Evolutionary conservation across 2,329 filamentous ascomycete species (phyloP), one percentile per base, ranked within the genome.

Genomic region (Diplodia sapinea): DNA sequence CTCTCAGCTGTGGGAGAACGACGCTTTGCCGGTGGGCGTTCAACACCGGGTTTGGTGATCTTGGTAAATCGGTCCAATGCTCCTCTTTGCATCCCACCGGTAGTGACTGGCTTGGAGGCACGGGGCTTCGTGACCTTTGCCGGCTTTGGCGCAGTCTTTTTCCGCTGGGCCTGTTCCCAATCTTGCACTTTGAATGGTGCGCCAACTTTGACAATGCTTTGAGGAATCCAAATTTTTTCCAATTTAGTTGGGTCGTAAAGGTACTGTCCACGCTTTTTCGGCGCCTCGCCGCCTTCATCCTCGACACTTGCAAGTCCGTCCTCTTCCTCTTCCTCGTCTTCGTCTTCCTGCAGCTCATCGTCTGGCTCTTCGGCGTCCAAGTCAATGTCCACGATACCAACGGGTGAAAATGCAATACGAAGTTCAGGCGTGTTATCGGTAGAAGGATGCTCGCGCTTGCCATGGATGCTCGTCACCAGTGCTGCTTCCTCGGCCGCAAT

Each of bases 401-500:
- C 84, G 0, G 95, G 95, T 4, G 89, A 82, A 74, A 91, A 96
- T 1, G 91, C 88, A 26, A 98, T 79, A 7, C 94, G 89, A 11
- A 97, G 77, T 76, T 98, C 94, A 1, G 88, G 84, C 4, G 88
- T 87, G 1, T 85, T 88, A 74, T 96, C 94, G 0, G 90, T 94
- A 64, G 87, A 89, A 52, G 87, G 85, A 77, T 96, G 93, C 6
- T 82, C 82, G 68, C 94, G 85, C 59, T 85, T 86, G 4, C 85
- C 88, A 65, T 89, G 88, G 9, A 97, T 88, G 1, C 84, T 85
- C 66, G 85, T 86, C 26, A 96, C 83, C 15, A 92, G 78, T 6
- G 79, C 75, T 67, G 82, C 74, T 75, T 88, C 84, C 55, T 82
- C 79, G 66, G 82, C 76, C 72, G 84, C 77, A 72, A 75, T 76